These are phyloP conservation scores for Tuber magnatum DNA, from an alignment of 495 filamentous ascomycete genomes.

Conservation along the genomic window DNA sequence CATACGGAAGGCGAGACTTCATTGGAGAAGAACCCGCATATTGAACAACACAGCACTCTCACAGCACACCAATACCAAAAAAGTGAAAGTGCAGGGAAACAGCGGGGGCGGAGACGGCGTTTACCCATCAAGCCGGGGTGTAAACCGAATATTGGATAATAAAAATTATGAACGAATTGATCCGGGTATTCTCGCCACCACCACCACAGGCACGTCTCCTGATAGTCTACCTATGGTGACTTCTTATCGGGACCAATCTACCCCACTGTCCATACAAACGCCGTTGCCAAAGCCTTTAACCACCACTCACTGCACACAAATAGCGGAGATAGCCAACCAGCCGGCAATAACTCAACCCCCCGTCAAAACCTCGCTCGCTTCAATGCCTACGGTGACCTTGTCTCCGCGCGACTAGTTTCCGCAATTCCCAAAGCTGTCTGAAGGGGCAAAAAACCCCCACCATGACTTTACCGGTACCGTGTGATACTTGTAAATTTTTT, in stretches of 20 bases:
- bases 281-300: neutral
- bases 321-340: neutral
- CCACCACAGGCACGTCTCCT: neutral
- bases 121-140: neutral
- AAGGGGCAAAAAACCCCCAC: neutral
- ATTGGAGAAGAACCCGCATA: neutral
- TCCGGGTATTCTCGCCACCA: neutral
- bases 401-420: neutral
- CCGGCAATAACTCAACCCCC: neutral
- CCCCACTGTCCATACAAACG: neutral
- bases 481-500: neutral
- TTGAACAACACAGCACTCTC: slow-evolving; percentile 4
- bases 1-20: neutral
- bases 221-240: neutral
- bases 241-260: neutral
- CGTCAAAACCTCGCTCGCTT: neutral
- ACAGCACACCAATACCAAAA: neutral
- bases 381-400: neutral
- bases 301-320: neutral
- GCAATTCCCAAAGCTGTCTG: neutral
- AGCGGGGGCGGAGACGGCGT: neutral
- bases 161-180: neutral
- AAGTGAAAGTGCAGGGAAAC: neutral
- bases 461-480: neutral
- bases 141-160: neutral